These are phyloP conservation scores for Macrophomina phaseolina DNA, from an alignment of 2,329 filamentous ascomycete genomes.

Conservation along the genomic window DNA sequence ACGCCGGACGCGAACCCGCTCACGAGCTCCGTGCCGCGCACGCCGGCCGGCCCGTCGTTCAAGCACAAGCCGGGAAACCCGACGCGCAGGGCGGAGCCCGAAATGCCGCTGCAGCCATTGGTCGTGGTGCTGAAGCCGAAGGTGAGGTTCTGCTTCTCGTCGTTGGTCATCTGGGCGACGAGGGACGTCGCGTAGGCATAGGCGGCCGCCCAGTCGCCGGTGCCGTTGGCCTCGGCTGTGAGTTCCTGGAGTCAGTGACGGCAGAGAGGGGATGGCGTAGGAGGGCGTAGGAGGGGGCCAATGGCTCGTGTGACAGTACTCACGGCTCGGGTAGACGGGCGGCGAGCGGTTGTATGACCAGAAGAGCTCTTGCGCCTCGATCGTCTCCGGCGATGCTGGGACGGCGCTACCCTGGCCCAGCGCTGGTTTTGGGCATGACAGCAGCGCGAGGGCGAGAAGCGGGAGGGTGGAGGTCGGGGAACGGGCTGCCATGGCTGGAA, in stretches of 20 bases:
- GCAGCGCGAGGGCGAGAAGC: not conserved
- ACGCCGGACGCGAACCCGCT: constrained; percentile 48
- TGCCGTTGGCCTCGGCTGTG: constrained; percentile 9
- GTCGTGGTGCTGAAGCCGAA: constrained; percentile 44
- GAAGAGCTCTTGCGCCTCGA: constrained; percentile 1
- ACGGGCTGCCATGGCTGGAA: not conserved
- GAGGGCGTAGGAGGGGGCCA: too few species aligned
- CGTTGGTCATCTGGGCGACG: constrained; percentile 46
- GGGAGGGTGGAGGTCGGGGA: not conserved
- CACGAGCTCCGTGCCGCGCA: constrained; percentile 44
- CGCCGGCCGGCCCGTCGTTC: constrained; percentile 48
- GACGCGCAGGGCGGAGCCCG: constrained; percentile 36
- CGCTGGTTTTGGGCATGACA: not conserved
- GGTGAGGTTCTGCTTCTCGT: constrained; percentile 46
- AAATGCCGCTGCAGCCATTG: constrained; percentile 10
- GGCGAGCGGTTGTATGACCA: constrained; percentile 9
- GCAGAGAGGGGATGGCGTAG: not conserved
- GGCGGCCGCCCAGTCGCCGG: constrained; percentile 44
- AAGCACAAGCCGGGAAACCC: constrained; percentile 46
- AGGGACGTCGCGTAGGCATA: constrained; percentile 48
- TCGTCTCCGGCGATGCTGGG: not conserved
- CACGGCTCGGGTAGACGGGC: constrained; percentile 14
- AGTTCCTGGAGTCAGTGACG: not conserved
- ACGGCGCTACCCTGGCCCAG: not conserved
- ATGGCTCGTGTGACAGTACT: not conserved